Conservation (phyloP, 2,329 filamentous ascomycete genomes). For the Nothophoma quercina region DNA sequence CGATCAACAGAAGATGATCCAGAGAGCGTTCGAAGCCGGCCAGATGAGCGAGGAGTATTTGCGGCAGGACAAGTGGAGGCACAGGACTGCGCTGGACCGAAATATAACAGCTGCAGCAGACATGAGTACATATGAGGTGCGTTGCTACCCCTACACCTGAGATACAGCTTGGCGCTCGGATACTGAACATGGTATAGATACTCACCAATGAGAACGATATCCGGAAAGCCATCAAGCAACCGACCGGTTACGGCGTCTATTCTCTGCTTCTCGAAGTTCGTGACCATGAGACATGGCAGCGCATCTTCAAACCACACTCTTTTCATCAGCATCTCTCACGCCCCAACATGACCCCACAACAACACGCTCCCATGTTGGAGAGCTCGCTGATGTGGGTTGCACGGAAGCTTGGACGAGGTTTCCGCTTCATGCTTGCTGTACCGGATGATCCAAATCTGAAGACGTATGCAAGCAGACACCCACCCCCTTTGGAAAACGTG, state of each 20-base stretch:
- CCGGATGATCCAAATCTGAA: conserved; percentile 20
- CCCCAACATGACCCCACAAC: neutral
- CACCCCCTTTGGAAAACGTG: neutral
- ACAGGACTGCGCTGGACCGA: neutral
- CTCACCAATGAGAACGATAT: conserved; percentile 2
- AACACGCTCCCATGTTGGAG: neutral
- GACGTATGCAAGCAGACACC: conserved; percentile 16
- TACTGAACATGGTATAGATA: neutral
- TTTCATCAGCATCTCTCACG: neutral
- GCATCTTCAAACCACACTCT: neutral
- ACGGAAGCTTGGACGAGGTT: conserved; percentile 13
- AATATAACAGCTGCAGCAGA: neutral
- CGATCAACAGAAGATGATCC: neutral
- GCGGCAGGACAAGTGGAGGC: neutral
- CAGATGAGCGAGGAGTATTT: conserved; percentile 2
- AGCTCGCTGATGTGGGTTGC: neutral
- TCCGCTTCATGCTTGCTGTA: conserved; percentile 24
- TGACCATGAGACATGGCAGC: conserved; percentile 13
- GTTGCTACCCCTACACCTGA: no score
- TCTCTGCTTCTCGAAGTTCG: neutral
- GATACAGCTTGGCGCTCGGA: no score
- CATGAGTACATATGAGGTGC: conserved; percentile 2
- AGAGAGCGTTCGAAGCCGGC: neutral
- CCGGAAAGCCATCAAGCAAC: neutral
- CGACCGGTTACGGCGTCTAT: conserved; percentile 12